Evolutionary conservation across 2,329 filamentous ascomycete species (phyloP).

Genomic region (Fusarium begoniae): DNA sequence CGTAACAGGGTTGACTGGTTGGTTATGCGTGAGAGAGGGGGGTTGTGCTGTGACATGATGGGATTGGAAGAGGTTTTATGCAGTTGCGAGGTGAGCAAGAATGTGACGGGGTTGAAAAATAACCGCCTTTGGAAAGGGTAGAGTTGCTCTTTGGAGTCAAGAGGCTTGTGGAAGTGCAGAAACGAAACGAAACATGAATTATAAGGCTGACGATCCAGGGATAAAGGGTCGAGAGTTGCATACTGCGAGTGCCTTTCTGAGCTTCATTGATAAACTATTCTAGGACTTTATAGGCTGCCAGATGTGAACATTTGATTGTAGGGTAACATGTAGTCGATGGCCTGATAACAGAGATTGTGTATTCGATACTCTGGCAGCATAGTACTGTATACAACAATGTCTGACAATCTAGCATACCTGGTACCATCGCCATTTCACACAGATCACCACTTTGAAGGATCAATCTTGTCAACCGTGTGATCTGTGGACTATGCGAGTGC

Average conservation of each 20-base stretch:
- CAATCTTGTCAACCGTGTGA: conserved; percentile 2
- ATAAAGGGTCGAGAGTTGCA: conserved; percentile 23
- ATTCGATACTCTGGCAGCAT: neutral
- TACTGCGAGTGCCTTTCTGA: neutral
- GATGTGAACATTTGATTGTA: neutral
- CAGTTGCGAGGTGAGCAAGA: neutral
- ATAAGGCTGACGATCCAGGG: conserved; percentile 28
- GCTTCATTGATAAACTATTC: neutral
- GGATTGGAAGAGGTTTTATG: conserved; percentile 21
- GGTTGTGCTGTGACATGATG: conserved; percentile 12
- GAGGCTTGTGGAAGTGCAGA: conserved; percentile 10
- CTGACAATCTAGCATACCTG: neutral
- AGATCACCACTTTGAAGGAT: neutral
- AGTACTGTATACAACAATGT: neutral
- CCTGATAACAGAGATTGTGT: neutral
- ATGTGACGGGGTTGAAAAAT: conserved; percentile 5
- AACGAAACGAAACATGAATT: conserved; percentile 7
- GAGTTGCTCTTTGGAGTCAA: neutral
- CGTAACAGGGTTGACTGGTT: conserved; percentile 9
- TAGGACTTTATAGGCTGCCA: neutral
- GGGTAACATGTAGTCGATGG: conserved; percentile 1
- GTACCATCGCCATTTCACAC: neutral
- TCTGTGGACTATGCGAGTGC: conserved; percentile 28
- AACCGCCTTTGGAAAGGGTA: neutral
- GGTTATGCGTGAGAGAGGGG: conserved; percentile 11